Evolutionary conservation across 441 rosid species (phyloP).

Genomic region (Flueggea neowawraea): DNA sequence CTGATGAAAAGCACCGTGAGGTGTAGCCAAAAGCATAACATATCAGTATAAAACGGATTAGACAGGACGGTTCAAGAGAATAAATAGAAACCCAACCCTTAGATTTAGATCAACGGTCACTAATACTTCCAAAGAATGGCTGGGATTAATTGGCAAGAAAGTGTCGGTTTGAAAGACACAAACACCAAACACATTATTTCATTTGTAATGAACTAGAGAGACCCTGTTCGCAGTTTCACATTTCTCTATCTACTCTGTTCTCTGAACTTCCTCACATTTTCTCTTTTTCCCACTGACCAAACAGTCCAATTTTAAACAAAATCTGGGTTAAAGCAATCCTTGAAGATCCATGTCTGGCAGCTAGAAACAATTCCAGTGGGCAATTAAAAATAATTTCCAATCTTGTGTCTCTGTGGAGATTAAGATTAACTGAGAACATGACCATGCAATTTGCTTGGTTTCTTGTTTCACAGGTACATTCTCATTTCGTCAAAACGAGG

Average conservation of each 20-base stretch:
- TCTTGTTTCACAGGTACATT: too few species aligned
- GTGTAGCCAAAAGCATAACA: constrained; percentile 11
- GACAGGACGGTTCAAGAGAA: constrained; percentile 16
- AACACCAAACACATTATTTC: too few species aligned
- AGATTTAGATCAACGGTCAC: constrained; percentile 27
- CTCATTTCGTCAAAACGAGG: too few species aligned
- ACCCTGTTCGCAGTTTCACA: constrained; percentile 13
- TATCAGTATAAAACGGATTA: constrained; percentile 11
- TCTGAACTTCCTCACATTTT: constrained; percentile 28
- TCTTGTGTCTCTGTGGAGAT: too few species aligned
- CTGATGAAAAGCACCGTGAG: too few species aligned
- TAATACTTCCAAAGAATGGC: constrained; percentile 9
- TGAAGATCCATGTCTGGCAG: too few species aligned
- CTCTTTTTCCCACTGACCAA: constrained; percentile 24
- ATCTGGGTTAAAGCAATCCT: too few species aligned
- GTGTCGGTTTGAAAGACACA: too few species aligned
- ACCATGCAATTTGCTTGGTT: too few species aligned
- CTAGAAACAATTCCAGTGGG: too few species aligned
- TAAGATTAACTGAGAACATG: too few species aligned
- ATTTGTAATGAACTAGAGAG: constrained; percentile 4
- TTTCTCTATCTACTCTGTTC: constrained; percentile 20
- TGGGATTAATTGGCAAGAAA: constrained; percentile 11
- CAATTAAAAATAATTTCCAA: too few species aligned
- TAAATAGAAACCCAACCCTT: constrained; percentile 16
- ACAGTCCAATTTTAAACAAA: constrained; percentile 7